Evolutionary conservation across 2,329 filamentous ascomycete species (phyloP).

Genomic region (Penicillium janthinellum): DNA sequence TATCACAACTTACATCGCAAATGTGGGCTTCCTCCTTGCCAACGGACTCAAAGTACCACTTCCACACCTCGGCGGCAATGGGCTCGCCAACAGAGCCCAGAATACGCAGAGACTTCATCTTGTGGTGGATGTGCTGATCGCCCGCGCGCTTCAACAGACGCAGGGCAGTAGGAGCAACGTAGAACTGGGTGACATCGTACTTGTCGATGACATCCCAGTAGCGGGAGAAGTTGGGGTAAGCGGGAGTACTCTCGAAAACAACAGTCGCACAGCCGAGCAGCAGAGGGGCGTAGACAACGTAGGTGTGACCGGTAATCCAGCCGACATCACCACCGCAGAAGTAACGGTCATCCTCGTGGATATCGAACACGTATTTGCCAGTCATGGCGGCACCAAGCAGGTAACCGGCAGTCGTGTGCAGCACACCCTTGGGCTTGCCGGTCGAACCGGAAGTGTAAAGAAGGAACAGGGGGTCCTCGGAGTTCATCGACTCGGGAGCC

Average conservation of each 20-base stretch:
- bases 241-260: constrained; percentile 96
- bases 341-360: constrained; percentile 89
- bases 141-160: constrained; percentile 93
- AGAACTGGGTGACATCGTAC: constrained; percentile 95
- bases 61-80: constrained; percentile 97
- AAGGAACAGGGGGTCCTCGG: constrained; percentile 94
- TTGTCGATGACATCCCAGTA: constrained; percentile 99
- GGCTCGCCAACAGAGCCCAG: constrained; percentile 95
- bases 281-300: constrained; percentile 94
- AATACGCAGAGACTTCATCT: constrained; percentile 87
- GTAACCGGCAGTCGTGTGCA: constrained; percentile 97
- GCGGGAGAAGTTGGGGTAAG: constrained; percentile 94
- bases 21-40: constrained; percentile 92
- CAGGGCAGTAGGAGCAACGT: constrained; percentile 93
- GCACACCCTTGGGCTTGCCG: constrained; percentile 96
- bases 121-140: constrained; percentile 83
- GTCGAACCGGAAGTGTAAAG: constrained; percentile 98
- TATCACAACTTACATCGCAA: constrained; percentile 74
- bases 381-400: constrained; percentile 90
- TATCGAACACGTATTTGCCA: constrained; percentile 98
- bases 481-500: constrained; percentile 82
- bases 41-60: constrained; percentile 97
- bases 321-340: constrained; percentile 98
- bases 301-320: constrained; percentile 99
- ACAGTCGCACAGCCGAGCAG: constrained; percentile 91